Conservation (phyloP, 176 grass and related monocot species). For the Cocos nucifera region DNA sequence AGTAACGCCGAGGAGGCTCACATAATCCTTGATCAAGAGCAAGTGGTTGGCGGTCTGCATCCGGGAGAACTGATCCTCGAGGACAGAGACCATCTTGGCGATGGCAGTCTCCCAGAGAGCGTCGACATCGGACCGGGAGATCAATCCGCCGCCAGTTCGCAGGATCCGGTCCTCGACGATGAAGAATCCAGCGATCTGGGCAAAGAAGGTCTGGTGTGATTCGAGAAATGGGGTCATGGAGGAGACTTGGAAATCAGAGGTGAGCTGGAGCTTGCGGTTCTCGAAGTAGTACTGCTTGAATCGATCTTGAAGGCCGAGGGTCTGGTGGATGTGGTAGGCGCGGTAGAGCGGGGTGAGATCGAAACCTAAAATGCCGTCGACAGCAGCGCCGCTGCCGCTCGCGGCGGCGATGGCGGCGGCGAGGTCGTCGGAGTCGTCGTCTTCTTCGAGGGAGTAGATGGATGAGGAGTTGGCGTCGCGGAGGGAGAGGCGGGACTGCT, state of each 20-base stretch:
- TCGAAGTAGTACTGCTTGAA: slow-evolving; percentile 96
- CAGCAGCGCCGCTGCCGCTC: slow-evolving; percentile 23
- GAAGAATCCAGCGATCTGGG: slow-evolving; percentile 94
- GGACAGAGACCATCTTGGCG: slow-evolving; percentile 80
- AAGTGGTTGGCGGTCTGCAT: slow-evolving; percentile 98
- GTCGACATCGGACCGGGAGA: slow-evolving; percentile 71
- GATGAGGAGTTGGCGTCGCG: neutral
- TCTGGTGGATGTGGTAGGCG: slow-evolving; percentile 87
- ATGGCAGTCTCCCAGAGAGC: slow-evolving; percentile 84
- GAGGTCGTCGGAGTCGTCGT: slow-evolving; percentile 75
- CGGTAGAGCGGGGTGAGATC: slow-evolving; percentile 94
- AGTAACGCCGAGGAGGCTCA: slow-evolving; percentile 60
- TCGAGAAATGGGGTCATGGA: slow-evolving; percentile 90
- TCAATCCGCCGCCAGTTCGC: slow-evolving; percentile 73
- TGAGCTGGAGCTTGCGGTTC: slow-evolving; percentile 96
- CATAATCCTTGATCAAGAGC: slow-evolving; percentile 93
- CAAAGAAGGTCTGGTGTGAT: slow-evolving; percentile 95
- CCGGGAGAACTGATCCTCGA: slow-evolving; percentile 91
- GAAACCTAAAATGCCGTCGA: slow-evolving; percentile 42
- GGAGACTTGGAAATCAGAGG: slow-evolving; percentile 88
- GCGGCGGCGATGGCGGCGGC: slow-evolving; percentile 46
- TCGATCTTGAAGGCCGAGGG: slow-evolving; percentile 56
- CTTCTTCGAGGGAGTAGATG: slow-evolving; percentile 60
- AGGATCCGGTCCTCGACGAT: slow-evolving; percentile 92
- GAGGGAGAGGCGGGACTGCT: slow-evolving; percentile 8